Evolutionary conservation across 2,329 filamentous ascomycete genomes (phyloP).

Genomic region (Cladosporium austrohemisphaericum): DNA sequence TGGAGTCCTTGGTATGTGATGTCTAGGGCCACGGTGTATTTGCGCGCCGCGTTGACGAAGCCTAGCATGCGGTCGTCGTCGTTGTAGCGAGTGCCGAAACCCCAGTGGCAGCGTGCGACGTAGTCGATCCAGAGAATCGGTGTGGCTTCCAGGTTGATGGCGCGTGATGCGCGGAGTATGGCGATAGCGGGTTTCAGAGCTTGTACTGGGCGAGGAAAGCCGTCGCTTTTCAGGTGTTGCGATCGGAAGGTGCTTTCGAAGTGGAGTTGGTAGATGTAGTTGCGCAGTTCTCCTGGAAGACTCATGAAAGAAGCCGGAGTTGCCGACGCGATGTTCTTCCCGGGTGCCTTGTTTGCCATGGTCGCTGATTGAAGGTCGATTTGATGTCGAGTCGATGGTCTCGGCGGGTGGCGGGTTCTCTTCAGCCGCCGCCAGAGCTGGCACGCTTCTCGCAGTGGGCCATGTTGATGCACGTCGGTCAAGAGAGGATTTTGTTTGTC

Average conservation of each 20-base stretch:
- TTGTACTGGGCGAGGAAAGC: not conserved
- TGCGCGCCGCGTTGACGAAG: not conserved
- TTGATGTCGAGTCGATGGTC: too few species aligned
- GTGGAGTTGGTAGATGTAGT: not conserved
- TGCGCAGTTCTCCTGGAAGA: not conserved
- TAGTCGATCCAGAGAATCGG: constrained; percentile 6
- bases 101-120: not conserved
- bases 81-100: not conserved
- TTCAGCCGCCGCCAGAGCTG: too few species aligned
- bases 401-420: too few species aligned
- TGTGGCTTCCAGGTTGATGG: not conserved
- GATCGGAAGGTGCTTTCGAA: not conserved
- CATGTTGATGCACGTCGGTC: too few species aligned
- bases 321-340: too few species aligned
- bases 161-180: not conserved
- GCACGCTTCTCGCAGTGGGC: too few species aligned
- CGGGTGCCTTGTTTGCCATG: too few species aligned
- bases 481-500: too few species aligned
- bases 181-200: not conserved
- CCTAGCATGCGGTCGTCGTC: not conserved
- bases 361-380: too few species aligned
- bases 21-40: not conserved
- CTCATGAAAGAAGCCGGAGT: not conserved
- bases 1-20: constrained; percentile 1
- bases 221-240: not conserved